Conservation (phyloP, 1,139 yeast genomes). For the Kodamaea ohmeri region DNA sequence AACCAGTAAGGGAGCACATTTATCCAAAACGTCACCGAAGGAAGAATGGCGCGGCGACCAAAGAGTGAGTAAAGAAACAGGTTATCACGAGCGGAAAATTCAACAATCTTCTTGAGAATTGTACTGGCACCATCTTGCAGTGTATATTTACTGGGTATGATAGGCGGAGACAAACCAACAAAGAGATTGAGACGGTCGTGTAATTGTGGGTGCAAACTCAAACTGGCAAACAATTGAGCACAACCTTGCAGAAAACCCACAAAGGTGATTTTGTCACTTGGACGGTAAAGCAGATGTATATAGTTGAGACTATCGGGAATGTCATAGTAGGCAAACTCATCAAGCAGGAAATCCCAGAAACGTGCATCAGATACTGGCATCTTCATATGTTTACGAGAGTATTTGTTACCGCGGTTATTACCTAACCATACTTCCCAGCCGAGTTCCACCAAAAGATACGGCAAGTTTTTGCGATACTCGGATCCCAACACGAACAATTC, state of each 20-base stretch:
- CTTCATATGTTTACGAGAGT: conserved; percentile 38
- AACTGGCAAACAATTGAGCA: conserved; percentile 43
- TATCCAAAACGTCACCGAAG: conserved; percentile 48
- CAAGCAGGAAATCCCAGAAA: conserved; percentile 85
- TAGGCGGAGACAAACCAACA: conserved; percentile 47
- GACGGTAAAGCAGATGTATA: conserved; percentile 27
- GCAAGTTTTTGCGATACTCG: conserved; percentile 29
- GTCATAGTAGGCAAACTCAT: conserved; percentile 80
- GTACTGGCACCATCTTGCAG: conserved; percentile 18
- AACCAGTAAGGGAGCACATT: conserved; percentile 33
- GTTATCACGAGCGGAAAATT: conserved; percentile 34
- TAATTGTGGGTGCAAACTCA: conserved; percentile 38
- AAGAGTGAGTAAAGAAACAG: conserved; percentile 36
- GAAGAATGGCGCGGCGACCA: conserved; percentile 43
- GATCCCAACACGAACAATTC: conserved; percentile 44
- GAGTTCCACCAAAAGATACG: conserved; percentile 28
- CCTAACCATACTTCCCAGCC: conserved; percentile 42
- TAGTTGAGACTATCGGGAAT: conserved; percentile 74
- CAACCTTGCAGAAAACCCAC: conserved; percentile 50
- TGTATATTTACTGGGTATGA: conserved; percentile 40
- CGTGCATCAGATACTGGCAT: conserved; percentile 40
- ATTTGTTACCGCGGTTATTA: conserved; percentile 37
- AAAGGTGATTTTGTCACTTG: conserved; percentile 26
- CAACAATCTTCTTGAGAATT: conserved; percentile 33
- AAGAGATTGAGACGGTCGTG: conserved; percentile 34